These are phyloP conservation scores for Elsinoe necatrix DNA, from an alignment of 2,329 filamentous ascomycete genomes.

Conservation along the genomic window DNA sequence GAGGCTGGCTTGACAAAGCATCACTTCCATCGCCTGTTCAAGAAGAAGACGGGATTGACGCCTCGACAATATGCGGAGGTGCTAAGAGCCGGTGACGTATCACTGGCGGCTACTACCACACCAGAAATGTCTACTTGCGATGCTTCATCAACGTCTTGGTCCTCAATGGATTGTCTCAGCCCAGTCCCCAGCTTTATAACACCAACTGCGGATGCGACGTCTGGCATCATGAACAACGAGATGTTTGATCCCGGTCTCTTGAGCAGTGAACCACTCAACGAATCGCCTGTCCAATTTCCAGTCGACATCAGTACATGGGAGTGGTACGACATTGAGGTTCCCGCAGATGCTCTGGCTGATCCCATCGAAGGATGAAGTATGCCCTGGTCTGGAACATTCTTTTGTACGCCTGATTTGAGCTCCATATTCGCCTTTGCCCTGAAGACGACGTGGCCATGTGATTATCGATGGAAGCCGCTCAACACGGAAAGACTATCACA, in stretches of 20 bases:
- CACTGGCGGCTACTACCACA: background rate
- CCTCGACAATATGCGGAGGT: slow-evolving; percentile 36
- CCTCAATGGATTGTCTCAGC: background rate
- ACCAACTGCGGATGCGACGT: background rate
- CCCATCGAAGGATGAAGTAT: slow-evolving; percentile 15
- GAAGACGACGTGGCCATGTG: too few species aligned
- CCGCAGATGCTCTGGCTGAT: background rate
- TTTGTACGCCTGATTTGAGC: too few species aligned
- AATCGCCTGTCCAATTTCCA: background rate
- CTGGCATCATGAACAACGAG: background rate
- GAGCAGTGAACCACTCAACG: background rate
- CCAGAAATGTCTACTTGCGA: background rate
- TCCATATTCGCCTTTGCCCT: too few species aligned
- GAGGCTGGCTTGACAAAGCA: slow-evolving; percentile 47
- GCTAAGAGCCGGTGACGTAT: background rate
- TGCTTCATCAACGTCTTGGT: background rate
- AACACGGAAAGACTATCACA: too few species aligned
- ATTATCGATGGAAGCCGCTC: too few species aligned
- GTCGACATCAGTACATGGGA: background rate
- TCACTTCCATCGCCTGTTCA: slow-evolving; percentile 53
- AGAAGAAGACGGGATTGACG: slow-evolving; percentile 46
- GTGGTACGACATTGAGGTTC: background rate
- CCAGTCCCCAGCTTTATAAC: background rate
- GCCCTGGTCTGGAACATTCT: background rate
- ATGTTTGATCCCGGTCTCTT: background rate